phyloP scores from a whole-genome alignment of 2,329 filamentous ascomycete genomes.

The Talaromyces piceae region DNA sequence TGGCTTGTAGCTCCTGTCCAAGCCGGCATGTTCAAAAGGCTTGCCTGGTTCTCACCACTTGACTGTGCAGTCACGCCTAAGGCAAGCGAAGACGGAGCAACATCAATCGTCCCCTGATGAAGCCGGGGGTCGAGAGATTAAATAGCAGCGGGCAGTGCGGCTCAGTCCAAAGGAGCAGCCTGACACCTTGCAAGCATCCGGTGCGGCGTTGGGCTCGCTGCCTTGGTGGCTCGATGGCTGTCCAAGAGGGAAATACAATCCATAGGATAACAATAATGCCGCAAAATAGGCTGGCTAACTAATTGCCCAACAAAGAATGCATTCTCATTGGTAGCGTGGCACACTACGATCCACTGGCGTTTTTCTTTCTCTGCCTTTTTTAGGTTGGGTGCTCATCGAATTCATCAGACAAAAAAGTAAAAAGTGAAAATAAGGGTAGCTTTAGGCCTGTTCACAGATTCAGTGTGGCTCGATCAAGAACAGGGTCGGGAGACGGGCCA shows the following conservation, averaged over 20 bases:
- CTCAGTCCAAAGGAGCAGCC: not conserved
- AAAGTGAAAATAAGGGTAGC: too few relatives aligned
- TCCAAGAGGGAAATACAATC: not conserved
- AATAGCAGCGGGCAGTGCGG: not conserved
- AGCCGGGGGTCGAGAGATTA: not conserved
- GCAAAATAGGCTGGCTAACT: not conserved
- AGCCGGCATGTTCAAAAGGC: conserved; percentile 10
- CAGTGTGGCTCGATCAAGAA: not conserved
- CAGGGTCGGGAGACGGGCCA: not conserved
- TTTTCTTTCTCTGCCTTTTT: not conserved
- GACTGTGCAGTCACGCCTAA: not conserved
- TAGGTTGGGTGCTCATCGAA: not conserved
- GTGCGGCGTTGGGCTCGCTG: not conserved
- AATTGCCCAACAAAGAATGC: not conserved
- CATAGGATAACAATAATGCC: not conserved
- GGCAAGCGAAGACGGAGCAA: not conserved
- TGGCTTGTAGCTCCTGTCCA: conserved; percentile 12
- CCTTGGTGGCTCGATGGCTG: not conserved
- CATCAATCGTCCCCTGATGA: not conserved
- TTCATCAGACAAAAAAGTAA: too few relatives aligned
- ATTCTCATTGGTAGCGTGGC: not conserved
- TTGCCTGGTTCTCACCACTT: conserved; percentile 1
- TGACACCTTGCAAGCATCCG: not conserved
- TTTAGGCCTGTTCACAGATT: not conserved
- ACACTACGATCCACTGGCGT: not conserved